Percentiles rank a stretch among this genome's conserved stretches.
These are phyloP conservation scores for Veloboletus limbatus DNA, from an alignment of 1,284 basidiomycete species.

Conservation along the genomic window DNA sequence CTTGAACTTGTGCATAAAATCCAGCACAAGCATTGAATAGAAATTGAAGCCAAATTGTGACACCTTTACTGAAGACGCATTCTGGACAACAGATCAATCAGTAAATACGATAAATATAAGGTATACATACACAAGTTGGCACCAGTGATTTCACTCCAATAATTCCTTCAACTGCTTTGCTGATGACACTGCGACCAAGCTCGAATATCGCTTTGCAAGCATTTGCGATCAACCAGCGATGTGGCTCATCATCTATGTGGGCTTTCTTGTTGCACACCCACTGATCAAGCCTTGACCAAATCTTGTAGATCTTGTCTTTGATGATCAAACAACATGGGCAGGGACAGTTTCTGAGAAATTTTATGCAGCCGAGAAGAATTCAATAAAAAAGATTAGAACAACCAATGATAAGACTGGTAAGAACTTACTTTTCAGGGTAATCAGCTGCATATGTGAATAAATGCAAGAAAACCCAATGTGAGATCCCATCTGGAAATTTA, in stretches of 20 bases:
- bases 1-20: background rate
- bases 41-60: background rate
- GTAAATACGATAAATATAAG: background rate
- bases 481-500: conserved; percentile 30
- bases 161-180: background rate
- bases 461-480: conserved; percentile 21
- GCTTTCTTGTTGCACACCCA: background rate
- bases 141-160: background rate
- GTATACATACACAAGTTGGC: background rate
- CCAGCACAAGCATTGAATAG: background rate
- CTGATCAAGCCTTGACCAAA: conserved; percentile 2
- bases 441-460: conserved; percentile 37
- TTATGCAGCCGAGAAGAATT: conserved; percentile 27
- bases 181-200: background rate
- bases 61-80: background rate
- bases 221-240: background rate
- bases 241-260: background rate
- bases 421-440: conserved; percentile 41
- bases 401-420: too few relatives aligned
- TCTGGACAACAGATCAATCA: too few relatives aligned
- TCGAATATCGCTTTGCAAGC: background rate
- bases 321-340: conserved; percentile 25
- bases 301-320: conserved; percentile 14
- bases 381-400: too few relatives aligned
- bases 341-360: conserved; percentile 22